Conservation (phyloP, 2,329 filamentous ascomycete species). For the Colletotrichum sp. region DNA sequence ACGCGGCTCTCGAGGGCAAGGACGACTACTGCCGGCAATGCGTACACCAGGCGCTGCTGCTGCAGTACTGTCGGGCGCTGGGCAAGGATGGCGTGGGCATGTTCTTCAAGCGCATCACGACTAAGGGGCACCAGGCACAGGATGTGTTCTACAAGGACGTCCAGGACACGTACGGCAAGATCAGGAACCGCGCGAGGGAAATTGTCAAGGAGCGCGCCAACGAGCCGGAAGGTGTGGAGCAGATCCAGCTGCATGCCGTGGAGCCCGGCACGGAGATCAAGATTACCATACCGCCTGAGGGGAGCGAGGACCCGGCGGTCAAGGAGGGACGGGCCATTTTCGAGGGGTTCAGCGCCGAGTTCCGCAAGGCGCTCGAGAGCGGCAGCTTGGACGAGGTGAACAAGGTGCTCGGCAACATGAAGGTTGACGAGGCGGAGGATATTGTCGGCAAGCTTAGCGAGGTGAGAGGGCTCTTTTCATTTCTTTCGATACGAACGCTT, state of each 20-base stretch:
- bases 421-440: constrained; percentile 85
- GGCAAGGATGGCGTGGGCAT: constrained; percentile 86
- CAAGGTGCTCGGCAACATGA: constrained; percentile 80
- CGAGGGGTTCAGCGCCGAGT: constrained; percentile 79
- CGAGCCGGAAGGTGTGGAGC: constrained; percentile 75
- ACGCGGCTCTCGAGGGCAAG: constrained; percentile 78
- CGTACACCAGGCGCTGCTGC: constrained; percentile 88
- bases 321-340: constrained; percentile 76
- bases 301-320: constrained; percentile 69
- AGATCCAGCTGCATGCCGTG: constrained; percentile 96
- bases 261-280: constrained; percentile 92
- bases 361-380: constrained; percentile 84
- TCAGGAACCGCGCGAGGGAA: constrained; percentile 77
- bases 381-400: constrained; percentile 74
- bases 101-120: constrained; percentile 97
- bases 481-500: not conserved
- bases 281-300: constrained; percentile 77
- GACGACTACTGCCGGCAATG: constrained; percentile 82
- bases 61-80: constrained; percentile 93
- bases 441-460: constrained; percentile 81
- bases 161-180: constrained; percentile 82
- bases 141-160: constrained; percentile 94
- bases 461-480: constrained; percentile 38
- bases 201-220: constrained; percentile 63
- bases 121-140: constrained; percentile 85